These are phyloP conservation scores for Pestalotiopsis fici DNA, from an alignment of 2,329 filamentous ascomycete species.

Conservation along the genomic window DNA sequence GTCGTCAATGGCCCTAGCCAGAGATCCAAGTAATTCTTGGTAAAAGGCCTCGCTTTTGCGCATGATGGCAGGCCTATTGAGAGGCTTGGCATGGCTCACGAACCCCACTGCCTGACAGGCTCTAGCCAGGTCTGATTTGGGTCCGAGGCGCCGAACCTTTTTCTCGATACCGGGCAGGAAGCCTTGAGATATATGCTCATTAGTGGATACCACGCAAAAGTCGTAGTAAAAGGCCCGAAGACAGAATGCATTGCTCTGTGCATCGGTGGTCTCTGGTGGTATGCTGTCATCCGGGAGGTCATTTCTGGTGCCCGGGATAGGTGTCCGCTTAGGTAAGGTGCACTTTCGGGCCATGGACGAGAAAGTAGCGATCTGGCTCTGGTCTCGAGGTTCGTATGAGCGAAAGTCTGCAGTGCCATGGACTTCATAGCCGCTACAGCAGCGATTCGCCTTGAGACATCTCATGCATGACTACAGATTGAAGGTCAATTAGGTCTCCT, in stretches of 20 bases:
- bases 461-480: slow-evolving; percentile 19
- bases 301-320: slow-evolving; percentile 16
- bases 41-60: slow-evolving; percentile 13
- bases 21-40: slow-evolving; percentile 17
- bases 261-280: slow-evolving; percentile 15
- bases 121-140: slow-evolving; percentile 18
- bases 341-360: slow-evolving; percentile 20
- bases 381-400: background rate
- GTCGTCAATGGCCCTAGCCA: slow-evolving; percentile 15
- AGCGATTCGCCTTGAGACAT: slow-evolving; percentile 18
- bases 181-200: slow-evolving; percentile 17
- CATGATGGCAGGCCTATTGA: slow-evolving; percentile 16
- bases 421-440: slow-evolving; percentile 16
- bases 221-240: slow-evolving; percentile 24
- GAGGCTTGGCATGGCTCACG: slow-evolving; percentile 17
- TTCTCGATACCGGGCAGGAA: slow-evolving; percentile 18
- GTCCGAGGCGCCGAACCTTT: slow-evolving; percentile 12
- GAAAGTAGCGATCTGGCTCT: background rate
- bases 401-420: background rate
- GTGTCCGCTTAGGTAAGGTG: slow-evolving; percentile 16
- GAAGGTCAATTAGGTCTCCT: background rate
- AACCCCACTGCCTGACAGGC: slow-evolving; percentile 20
- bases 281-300: slow-evolving; percentile 16
- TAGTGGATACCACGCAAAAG: slow-evolving; percentile 18
- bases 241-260: slow-evolving; percentile 14